Conservation (phyloP, 1,139 yeast genomes). For the Yamadazyma atmosphaerica region DNA sequence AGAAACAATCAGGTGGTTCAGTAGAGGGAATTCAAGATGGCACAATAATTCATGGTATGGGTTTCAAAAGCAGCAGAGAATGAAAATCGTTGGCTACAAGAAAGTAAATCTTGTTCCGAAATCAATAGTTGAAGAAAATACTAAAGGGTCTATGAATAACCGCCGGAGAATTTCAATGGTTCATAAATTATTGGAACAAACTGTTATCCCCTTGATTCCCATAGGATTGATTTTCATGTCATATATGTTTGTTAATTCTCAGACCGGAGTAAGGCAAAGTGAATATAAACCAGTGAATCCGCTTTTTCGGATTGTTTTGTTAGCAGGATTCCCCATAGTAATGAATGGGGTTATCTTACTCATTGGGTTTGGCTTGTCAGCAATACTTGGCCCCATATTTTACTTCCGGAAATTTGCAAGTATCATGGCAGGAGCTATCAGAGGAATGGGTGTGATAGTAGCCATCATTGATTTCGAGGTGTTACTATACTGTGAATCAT, state of each 20-base stretch:
- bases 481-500: constrained; percentile 63
- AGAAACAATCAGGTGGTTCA: constrained; percentile 65
- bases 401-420: constrained; percentile 32
- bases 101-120: constrained; percentile 8
- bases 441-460: constrained; percentile 34
- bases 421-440: constrained; percentile 52
- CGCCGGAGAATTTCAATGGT: constrained; percentile 26
- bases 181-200: constrained; percentile 54
- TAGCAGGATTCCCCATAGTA: constrained; percentile 54
- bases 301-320: constrained; percentile 23
- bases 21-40: constrained; percentile 57
- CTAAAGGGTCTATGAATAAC: constrained; percentile 28
- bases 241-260: constrained; percentile 68
- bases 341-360: constrained; percentile 46
- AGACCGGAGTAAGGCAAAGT: constrained; percentile 56
- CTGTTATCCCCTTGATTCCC: constrained; percentile 48
- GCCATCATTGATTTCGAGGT: constrained; percentile 50
- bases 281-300: constrained; percentile 20
- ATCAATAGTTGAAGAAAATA: constrained; percentile 5
- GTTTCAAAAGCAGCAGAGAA: constrained; percentile 52
- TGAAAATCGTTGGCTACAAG: constrained; percentile 69
- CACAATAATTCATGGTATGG: constrained; percentile 62
- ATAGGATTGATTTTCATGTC: constrained; percentile 52
- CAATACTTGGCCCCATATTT: constrained; percentile 43
- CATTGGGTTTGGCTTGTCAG: constrained; percentile 47